Conservation (phyloP, 1,284 basidiomycete genomes). For the Cutaneotrichosporon cavernicola region DNA sequence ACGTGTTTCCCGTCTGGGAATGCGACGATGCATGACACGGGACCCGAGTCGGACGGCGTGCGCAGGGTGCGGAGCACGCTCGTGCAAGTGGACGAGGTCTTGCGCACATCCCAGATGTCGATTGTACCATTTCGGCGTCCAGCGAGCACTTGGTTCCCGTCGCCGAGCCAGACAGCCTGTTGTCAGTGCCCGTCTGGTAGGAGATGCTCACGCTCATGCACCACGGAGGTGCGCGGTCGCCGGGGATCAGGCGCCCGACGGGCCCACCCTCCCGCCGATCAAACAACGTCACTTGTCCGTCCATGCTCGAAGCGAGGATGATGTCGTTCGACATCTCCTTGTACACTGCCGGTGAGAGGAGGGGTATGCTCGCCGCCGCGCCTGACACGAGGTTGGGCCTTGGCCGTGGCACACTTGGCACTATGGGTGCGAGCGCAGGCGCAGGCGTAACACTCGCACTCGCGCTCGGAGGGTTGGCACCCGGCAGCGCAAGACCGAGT, state of each 20-base stretch:
- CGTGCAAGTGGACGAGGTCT: slow-evolving; percentile 62
- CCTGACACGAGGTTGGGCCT: slow-evolving; percentile 12
- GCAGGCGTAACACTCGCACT: slow-evolving; percentile 16
- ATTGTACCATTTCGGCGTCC: slow-evolving; percentile 87
- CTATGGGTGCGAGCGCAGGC: slow-evolving; percentile 11
- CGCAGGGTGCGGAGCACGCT: slow-evolving; percentile 74
- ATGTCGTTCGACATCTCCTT: slow-evolving; percentile 74
- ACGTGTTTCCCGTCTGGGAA: slow-evolving; percentile 89
- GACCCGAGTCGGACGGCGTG: slow-evolving; percentile 84
- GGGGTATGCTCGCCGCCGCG: slow-evolving; percentile 31
- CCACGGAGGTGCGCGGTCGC: slow-evolving; percentile 91
- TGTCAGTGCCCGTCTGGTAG: neutral
- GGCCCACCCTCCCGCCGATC: slow-evolving; percentile 64
- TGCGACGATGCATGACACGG: slow-evolving; percentile 82
- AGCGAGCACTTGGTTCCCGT: slow-evolving; percentile 84
- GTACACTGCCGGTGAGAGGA: slow-evolving; percentile 63
- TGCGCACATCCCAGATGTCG: slow-evolving; percentile 90
- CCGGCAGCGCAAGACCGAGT: slow-evolving; percentile 16
- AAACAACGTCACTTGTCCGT: slow-evolving; percentile 90
- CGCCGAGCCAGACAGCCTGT: slow-evolving; percentile 90
- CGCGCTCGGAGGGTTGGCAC: neutral
- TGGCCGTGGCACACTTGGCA: slow-evolving; percentile 16
- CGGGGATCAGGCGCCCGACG: slow-evolving; percentile 80
- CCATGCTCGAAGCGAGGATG: slow-evolving; percentile 83
- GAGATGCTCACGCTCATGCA: slow-evolving; percentile 74